Percentiles rank a stretch among this genome's conserved stretches.
phyloP scores from a whole-genome alignment of 768 basidiomycete genomes.

The Trametes punicea region DNA sequence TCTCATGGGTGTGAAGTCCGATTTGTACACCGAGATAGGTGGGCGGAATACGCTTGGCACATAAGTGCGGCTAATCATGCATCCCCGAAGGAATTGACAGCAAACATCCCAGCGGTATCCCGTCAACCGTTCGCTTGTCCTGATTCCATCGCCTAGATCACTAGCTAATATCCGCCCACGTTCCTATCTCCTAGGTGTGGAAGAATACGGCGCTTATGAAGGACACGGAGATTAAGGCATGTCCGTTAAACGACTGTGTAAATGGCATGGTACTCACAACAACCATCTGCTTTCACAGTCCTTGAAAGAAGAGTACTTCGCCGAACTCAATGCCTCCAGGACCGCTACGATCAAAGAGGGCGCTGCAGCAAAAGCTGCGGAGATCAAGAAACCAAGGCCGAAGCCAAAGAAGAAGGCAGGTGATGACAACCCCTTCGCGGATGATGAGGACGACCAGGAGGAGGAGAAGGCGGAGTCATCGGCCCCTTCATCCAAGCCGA shows the following conservation, averaged over 20 bases:
- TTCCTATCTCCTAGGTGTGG: constrained; percentile 52
- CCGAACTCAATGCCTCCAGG: constrained; percentile 37
- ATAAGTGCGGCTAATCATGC: neutral
- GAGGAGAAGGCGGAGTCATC: constrained; percentile 16
- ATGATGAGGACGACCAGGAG: constrained; percentile 39
- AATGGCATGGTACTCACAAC: neutral
- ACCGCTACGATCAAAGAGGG: constrained; percentile 24
- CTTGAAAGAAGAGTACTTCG: constrained; percentile 59
- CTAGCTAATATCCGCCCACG: neutral
- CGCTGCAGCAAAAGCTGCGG: constrained; percentile 16
- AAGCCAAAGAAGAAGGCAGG: constrained; percentile 45
- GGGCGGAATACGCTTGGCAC: constrained; percentile 2
- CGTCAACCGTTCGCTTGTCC: constrained; percentile 52
- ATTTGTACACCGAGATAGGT: constrained; percentile 67
- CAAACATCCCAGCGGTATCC: constrained; percentile 72
- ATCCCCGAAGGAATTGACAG: constrained; percentile 58
- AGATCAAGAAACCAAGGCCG: constrained; percentile 40
- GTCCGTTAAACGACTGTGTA: constrained; percentile 1
- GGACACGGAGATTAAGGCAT: constrained; percentile 62
- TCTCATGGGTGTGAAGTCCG: constrained; percentile 66
- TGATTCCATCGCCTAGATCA: neutral
- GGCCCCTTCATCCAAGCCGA: constrained; percentile 17
- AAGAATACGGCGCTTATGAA: constrained; percentile 57
- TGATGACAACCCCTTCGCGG: constrained; percentile 56
- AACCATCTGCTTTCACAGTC: constrained; percentile 36